Base-by-base conservation (phyloP, 2,329 filamentous ascomycete genomes). In the Curvularia verruculosa region DNA sequence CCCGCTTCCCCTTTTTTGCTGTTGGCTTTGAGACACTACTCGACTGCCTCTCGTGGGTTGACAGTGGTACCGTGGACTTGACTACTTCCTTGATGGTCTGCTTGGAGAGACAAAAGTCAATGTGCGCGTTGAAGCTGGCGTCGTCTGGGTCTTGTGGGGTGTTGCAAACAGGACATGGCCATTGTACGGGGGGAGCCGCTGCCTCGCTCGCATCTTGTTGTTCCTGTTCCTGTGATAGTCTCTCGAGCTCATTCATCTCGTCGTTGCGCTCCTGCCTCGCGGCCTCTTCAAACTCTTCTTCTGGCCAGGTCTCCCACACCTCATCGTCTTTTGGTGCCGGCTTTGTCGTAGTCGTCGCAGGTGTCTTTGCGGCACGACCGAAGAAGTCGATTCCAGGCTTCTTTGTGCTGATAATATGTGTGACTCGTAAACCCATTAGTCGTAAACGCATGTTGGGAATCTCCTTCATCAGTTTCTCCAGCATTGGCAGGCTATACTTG, bases 91-190 rank as follows among this genome's bases (percentile, higher is more conserved):
- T 89, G 67, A 99, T 98, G 0, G 92, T 91, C 69, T 90, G 87
- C 53, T 88, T 84, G 0, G 93, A 97, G 1, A 99, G 83, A 74
- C 95, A 99, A 8, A 90, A 84, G 73, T 99, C 95, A 49, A 99
- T 92, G 70, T 99, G 95, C 54, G 89, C 86, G 65, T 99, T 99
- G 77, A 98, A 96, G 0, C 79, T 80, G 44, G 83, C 83, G 72
- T 97, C 92, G 48, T 94, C 84, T 0, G 92, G 85, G 0, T 81
- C 70, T 69, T 97, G 93, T 0, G 91, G 88, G 15, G 88, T 82
- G n/a, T 80, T 78, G 74, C 95, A 99, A 43, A 98, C 90, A 0
- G 95, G 95, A 74, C 95, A 99, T 36, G 89, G 84, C 93, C 93
- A 98, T 45, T 86, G 69, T 46, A 65, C 63, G 57, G 70, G 66